Conservation (phyloP, 225 moss, liverwort and hornwort species). For the Polytrichum formosum region DNA sequence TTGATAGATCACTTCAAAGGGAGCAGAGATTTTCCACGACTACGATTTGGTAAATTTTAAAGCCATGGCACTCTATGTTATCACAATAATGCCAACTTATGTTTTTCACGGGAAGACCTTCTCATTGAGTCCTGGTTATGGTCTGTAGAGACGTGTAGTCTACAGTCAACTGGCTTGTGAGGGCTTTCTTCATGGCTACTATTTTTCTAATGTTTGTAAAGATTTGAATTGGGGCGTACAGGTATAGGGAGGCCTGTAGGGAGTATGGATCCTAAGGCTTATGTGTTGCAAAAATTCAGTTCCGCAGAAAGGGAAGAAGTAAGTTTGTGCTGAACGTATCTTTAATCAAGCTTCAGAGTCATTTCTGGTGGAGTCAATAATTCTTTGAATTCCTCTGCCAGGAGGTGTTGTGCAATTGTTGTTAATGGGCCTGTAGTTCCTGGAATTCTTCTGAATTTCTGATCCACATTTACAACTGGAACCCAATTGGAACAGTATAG, state of each 20-base stretch:
- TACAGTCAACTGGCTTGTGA: too few species aligned
- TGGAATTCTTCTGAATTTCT: background rate
- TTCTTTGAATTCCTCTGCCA: background rate
- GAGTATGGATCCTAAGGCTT: slow-evolving; percentile 75
- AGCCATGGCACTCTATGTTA: background rate
- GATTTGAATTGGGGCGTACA: slow-evolving; percentile 20
- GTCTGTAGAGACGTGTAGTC: too few species aligned
- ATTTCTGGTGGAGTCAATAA: background rate
- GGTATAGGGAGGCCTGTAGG: slow-evolving; percentile 93
- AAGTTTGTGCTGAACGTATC: slow-evolving; percentile 10
- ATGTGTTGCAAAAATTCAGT: slow-evolving; percentile 88
- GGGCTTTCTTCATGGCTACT: too few species aligned
- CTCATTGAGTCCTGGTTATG: too few species aligned
- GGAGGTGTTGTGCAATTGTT: background rate
- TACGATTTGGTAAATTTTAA: slow-evolving; percentile 69
- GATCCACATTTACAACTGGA: background rate
- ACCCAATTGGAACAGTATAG: background rate
- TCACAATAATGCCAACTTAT: background rate
- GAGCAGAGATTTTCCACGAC: slow-evolving; percentile 59
- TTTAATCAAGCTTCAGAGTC: too few species aligned
- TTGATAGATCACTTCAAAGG: slow-evolving; percentile 72
- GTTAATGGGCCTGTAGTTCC: background rate
- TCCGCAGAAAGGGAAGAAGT: slow-evolving; percentile 79
- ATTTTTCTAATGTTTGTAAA: too few species aligned
- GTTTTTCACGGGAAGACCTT: background rate